Evolutionary conservation across 2,329 filamentous ascomycete genomes (phyloP).

Genomic region (Tolypocladium tundrense): DNA sequence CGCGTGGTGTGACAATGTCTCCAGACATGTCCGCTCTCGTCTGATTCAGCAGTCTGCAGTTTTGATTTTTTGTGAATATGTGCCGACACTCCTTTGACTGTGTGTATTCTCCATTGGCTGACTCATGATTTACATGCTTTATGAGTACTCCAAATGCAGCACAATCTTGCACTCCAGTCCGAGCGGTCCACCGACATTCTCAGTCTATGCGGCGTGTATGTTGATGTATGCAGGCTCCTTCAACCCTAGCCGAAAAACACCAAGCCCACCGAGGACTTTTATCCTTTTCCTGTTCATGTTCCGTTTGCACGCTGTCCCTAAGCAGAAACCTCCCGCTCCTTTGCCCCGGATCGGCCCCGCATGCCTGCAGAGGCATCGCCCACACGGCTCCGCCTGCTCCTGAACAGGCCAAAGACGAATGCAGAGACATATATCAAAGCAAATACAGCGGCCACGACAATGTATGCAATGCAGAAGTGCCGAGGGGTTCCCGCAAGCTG

Average conservation of each 20-base stretch:
- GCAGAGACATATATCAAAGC: conserved; percentile 31
- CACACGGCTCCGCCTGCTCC: background rate
- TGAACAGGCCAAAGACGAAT: conserved; percentile 5
- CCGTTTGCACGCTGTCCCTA: background rate
- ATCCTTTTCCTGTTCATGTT: background rate
- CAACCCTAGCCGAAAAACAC: background rate
- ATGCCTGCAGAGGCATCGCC: background rate
- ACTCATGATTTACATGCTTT: background rate
- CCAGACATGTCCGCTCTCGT: background rate
- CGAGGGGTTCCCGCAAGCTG: conserved; percentile 30
- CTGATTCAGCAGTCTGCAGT: background rate
- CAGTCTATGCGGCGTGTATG: background rate
- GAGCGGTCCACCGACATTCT: background rate
- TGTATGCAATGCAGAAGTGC: conserved; percentile 41
- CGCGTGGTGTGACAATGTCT: background rate
- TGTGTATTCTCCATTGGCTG: background rate
- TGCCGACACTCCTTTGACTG: background rate
- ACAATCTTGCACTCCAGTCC: background rate
- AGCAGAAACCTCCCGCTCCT: background rate
- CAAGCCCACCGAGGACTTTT: background rate
- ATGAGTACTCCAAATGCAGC: background rate
- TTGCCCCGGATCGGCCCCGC: background rate
- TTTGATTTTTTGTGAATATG: background rate
- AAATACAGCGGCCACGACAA: conserved; percentile 41
- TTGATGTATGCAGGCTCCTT: background rate